Percentiles rank a stretch among this genome's conserved stretches.
Evolutionary conservation across 2,329 filamentous ascomycete genomes (phyloP).

Genomic region (Epicoccum sorghinum): DNA sequence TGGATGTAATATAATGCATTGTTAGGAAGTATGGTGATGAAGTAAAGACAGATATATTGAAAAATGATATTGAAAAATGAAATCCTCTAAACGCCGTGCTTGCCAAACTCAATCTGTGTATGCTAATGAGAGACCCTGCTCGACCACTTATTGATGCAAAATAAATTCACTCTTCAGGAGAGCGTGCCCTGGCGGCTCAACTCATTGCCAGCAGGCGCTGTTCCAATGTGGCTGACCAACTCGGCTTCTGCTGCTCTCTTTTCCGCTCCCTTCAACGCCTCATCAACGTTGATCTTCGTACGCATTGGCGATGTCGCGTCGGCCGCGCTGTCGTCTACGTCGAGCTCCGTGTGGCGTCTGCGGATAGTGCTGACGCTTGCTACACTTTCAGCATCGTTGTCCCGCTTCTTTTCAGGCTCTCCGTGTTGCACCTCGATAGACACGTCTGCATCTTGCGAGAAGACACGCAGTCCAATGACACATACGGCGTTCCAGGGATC

Average conservation of each 20-base stretch:
- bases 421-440: constrained; percentile 59
- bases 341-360: constrained; percentile 44
- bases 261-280: constrained; percentile 27
- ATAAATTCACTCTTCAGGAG: constrained; percentile 3
- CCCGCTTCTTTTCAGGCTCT: constrained; percentile 32
- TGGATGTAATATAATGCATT: no score
- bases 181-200: constrained; percentile 36
- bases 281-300: constrained; percentile 37
- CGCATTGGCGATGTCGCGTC: constrained; percentile 48
- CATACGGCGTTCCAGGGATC: constrained; percentile 68
- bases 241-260: constrained; percentile 21
- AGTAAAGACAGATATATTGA: no score
- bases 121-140: no score
- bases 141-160: no score
- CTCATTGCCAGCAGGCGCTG: constrained; percentile 39
- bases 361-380: constrained; percentile 20
- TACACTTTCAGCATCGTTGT: constrained; percentile 33
- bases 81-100: no score
- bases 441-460: constrained; percentile 58
- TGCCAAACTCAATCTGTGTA: no score
- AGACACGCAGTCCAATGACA: constrained; percentile 65
- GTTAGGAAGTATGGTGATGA: no score
- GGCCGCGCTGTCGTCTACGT: constrained; percentile 50
- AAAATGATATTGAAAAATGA: no score
- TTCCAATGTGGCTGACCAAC: constrained; percentile 30